phyloP scores from a whole-genome alignment of 2,329 filamentous ascomycete species.

The Sporothrix phasma region DNA sequence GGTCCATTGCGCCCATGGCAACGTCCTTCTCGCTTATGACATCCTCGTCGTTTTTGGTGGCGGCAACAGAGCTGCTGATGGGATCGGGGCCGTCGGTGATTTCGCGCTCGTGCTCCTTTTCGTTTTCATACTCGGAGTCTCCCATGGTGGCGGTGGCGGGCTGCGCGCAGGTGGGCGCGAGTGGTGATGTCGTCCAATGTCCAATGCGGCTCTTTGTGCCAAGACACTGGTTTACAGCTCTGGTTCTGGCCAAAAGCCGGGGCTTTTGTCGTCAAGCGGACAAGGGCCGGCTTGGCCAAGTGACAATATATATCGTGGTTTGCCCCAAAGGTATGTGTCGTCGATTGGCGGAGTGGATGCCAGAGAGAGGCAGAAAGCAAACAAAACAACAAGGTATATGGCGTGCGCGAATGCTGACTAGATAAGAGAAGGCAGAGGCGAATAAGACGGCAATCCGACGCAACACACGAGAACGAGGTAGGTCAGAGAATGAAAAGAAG shows the following conservation, averaged over 20 bases:
- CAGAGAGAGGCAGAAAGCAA: background rate
- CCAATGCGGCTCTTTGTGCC: background rate
- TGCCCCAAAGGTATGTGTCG: background rate
- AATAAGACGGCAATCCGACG: background rate
- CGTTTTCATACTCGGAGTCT: constrained; percentile 13
- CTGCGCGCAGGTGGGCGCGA: background rate
- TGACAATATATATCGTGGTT: background rate
- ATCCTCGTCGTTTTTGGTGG: constrained; percentile 11
- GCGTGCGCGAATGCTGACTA: background rate
- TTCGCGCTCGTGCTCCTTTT: constrained; percentile 19
- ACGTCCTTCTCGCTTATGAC: constrained; percentile 18
- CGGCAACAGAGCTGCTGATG: constrained; percentile 10
- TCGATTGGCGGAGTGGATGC: background rate
- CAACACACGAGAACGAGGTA: background rate
- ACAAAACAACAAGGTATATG: background rate
- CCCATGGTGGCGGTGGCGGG: constrained; percentile 4
- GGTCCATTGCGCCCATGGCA: constrained; percentile 23
- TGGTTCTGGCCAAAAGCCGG: background rate
- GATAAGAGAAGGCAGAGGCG: background rate
- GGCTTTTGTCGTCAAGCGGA: background rate
- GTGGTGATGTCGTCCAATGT: background rate
- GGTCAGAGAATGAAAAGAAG: background rate
- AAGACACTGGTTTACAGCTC: background rate
- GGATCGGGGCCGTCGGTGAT: constrained; percentile 18
- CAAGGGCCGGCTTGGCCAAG: background rate